Evolutionary conservation across 345 rosid genomes (phyloP).

Genomic region (Corchorus capsularis): DNA sequence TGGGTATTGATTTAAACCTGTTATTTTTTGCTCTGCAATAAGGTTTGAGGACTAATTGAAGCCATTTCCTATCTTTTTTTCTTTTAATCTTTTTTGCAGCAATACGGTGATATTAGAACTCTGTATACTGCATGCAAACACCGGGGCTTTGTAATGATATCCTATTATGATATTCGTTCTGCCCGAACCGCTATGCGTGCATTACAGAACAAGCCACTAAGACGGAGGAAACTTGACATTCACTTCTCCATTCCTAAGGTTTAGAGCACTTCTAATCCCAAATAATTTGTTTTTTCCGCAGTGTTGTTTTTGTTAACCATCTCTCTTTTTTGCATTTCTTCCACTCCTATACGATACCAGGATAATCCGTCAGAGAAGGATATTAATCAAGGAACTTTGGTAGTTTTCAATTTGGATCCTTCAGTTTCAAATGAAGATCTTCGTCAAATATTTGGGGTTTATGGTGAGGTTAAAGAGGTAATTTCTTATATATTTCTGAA

Average conservation of each 20-base stretch:
- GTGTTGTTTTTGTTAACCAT: not conserved
- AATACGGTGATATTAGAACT: slow-evolving; percentile 73
- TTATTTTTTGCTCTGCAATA: not conserved
- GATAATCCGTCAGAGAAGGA: slow-evolving; percentile 86
- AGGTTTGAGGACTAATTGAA: not conserved
- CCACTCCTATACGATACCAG: slow-evolving; percentile 28
- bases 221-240: slow-evolving; percentile 77
- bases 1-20: not conserved
- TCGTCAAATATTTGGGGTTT: slow-evolving; percentile 63
- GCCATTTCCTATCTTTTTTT: not conserved
- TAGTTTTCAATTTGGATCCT: slow-evolving; percentile 74
- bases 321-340: slow-evolving; percentile 7
- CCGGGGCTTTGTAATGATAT: slow-evolving; percentile 82
- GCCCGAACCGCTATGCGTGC: slow-evolving; percentile 81
- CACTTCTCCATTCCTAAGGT: slow-evolving; percentile 91
- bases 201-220: slow-evolving; percentile 63
- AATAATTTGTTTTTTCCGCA: not conserved
- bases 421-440: slow-evolving; percentile 77
- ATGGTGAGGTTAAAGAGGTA: slow-evolving; percentile 89
- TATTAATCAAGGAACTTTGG: slow-evolving; percentile 80
- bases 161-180: slow-evolving; percentile 77
- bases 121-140: slow-evolving; percentile 80
- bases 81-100: slow-evolving; percentile 40
- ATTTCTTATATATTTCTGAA: slow-evolving; percentile 1
- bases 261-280: not conserved